These are phyloP conservation scores for Solanum rostratum DNA, from an alignment of 257 asterid species.

Conservation along the genomic window DNA sequence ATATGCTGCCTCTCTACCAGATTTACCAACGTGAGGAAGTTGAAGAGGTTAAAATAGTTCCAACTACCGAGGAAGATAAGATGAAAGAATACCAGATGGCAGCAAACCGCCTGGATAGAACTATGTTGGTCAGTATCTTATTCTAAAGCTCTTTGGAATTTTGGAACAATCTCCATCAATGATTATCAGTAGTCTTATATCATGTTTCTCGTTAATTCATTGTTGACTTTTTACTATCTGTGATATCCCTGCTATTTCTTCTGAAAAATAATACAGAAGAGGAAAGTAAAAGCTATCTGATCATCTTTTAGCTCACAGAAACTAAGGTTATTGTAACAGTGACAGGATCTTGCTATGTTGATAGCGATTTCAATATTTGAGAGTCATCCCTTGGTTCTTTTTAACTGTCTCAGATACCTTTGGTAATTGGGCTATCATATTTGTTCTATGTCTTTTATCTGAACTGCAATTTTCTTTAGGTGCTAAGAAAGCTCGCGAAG, in stretches of 20 bases:
- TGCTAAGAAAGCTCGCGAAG: constrained; percentile 48
- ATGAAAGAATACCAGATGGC: constrained; percentile 73
- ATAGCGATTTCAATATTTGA: not conserved
- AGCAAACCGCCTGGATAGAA: constrained; percentile 63
- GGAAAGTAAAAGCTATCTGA: not conserved
- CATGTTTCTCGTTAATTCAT: not conserved
- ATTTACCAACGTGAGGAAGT: constrained; percentile 75
- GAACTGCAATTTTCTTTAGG: constrained; percentile 23
- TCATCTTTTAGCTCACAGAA: not conserved
- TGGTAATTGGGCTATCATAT: not conserved
- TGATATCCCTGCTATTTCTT: not conserved
- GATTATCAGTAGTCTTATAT: not conserved
- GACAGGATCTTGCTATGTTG: not conserved
- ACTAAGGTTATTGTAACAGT: not conserved
- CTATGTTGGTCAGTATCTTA: constrained; percentile 50
- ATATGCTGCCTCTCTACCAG: constrained; percentile 25
- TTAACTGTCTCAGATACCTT: not conserved
- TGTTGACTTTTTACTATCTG: not conserved
- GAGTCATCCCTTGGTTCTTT: not conserved
- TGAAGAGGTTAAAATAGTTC: constrained; percentile 66
- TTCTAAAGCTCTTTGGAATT: constrained; percentile 4
- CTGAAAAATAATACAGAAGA: not conserved
- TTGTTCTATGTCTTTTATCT: constrained; percentile 1
- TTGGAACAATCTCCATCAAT: not conserved
- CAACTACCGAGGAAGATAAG: constrained; percentile 46